Evolutionary conservation across 306 rosid genomes (phyloP).

Genomic region (Malus sieversii): DNA sequence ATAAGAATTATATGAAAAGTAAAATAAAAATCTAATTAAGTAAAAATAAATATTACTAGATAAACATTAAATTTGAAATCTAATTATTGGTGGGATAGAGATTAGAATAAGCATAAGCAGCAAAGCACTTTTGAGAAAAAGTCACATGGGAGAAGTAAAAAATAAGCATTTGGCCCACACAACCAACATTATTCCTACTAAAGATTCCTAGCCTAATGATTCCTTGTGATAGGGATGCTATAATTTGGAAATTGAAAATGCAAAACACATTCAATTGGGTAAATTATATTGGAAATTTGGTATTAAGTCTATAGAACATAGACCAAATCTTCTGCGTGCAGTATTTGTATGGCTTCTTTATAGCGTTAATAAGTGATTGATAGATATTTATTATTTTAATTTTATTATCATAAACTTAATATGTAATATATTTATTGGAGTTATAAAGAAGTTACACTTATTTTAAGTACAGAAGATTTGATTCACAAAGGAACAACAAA

Average conservation of each 20-base stretch:
- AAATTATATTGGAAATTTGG: slow-evolving; percentile 9
- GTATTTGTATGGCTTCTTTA: too few species aligned
- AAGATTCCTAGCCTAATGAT: slow-evolving; percentile 30
- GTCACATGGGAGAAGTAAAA: slow-evolving; percentile 41
- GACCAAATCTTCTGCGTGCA: too few species aligned
- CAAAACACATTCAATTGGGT: not conserved
- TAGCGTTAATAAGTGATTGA: too few species aligned
- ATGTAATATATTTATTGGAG: too few species aligned
- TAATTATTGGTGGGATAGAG: slow-evolving; percentile 12
- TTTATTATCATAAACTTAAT: too few species aligned
- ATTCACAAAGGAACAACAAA: slow-evolving; percentile 1
- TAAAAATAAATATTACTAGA: too few species aligned
- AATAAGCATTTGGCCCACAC: slow-evolving; percentile 29
- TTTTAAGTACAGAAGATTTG: too few species aligned
- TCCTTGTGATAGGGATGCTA: slow-evolving; percentile 21
- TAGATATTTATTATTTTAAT: too few species aligned
- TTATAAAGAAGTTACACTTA: too few species aligned
- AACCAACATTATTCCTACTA: slow-evolving; percentile 10
- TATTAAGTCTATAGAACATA: slow-evolving; percentile 12
- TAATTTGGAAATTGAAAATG: slow-evolving; percentile 19
- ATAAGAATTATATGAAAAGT: too few species aligned
- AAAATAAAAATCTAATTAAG: not conserved
- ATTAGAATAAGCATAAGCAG: slow-evolving; percentile 7
- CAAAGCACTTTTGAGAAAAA: slow-evolving; percentile 17
- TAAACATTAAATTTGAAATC: too few species aligned